Percentiles rank a stretch among this genome's conserved stretches.
These are phyloP conservation scores for Macrotyloma uniflorum DNA, from an alignment of 306 rosid genomes.

Conservation along the genomic window DNA sequence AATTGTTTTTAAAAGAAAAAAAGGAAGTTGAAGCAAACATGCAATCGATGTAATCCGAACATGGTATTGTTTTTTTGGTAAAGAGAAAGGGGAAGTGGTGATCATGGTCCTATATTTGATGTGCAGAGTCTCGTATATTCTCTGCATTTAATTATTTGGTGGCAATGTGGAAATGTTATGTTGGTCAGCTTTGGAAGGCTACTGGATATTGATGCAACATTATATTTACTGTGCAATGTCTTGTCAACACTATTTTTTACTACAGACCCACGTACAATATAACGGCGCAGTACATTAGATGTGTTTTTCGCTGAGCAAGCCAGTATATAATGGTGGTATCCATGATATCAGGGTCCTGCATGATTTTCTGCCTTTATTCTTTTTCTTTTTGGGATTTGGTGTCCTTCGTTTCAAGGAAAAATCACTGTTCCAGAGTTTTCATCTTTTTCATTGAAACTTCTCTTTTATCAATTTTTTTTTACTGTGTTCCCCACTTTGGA, in stretches of 20 bases:
- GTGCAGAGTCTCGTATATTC: neutral
- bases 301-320: neutral
- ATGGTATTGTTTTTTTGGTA: neutral
- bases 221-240: constrained; percentile 19
- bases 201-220: neutral
- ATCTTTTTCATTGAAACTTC: neutral
- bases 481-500: neutral
- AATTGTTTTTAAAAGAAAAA: too few species aligned
- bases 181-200: neutral
- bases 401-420: neutral
- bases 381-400: constrained; percentile 16
- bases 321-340: constrained; percentile 6
- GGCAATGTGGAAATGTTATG: constrained; percentile 5
- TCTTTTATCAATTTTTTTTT: constrained; percentile 18
- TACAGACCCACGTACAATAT: neutral
- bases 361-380: constrained; percentile 21
- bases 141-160: neutral
- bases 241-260: neutral
- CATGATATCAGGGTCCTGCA: constrained; percentile 19
- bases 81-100: neutral
- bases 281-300: constrained; percentile 3
- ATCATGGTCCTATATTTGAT: neutral
- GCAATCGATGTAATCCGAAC: neutral
- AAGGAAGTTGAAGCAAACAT: neutral
- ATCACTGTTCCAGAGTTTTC: constrained; percentile 1